Evolutionary conservation across 768 basidiomycete species (phyloP).

Genomic region (Gautieria morchelliformis): DNA sequence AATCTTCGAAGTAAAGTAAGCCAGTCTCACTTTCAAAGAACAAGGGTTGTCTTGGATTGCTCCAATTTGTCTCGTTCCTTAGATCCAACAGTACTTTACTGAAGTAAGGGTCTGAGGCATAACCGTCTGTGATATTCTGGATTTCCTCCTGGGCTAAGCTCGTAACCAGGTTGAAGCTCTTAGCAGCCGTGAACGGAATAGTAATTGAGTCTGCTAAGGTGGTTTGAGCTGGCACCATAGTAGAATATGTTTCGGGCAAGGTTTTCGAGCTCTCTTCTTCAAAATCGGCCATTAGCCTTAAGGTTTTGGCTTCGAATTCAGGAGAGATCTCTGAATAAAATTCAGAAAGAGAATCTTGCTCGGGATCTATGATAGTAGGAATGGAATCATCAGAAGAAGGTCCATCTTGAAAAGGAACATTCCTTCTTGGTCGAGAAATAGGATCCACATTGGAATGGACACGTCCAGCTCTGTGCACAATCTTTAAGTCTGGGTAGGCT

Average conservation of each 20-base stretch:
- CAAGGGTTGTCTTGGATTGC: neutral
- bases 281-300: neutral
- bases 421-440: slow-evolving; percentile 2
- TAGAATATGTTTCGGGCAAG: neutral
- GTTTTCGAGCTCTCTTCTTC: neutral
- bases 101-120: neutral
- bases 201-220: slow-evolving; percentile 1
- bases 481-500: slow-evolving; percentile 9
- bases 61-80: neutral
- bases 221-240: neutral
- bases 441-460: slow-evolving; percentile 13
- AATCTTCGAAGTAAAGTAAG: no score
- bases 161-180: neutral
- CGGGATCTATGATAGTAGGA: neutral
- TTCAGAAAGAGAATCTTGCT: neutral
- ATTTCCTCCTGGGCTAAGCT: neutral
- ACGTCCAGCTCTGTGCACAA: slow-evolving; percentile 10
- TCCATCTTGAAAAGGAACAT: neutral
- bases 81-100: neutral
- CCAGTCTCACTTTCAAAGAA: no score
- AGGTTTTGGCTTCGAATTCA: neutral
- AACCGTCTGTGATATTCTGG: neutral
- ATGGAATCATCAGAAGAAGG: neutral
- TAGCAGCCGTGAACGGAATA: slow-evolving; percentile 3
- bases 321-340: neutral